Evolutionary conservation across 2,329 filamentous ascomycete genomes (phyloP).

Genomic region (Coniochaeta hoffmannii): DNA sequence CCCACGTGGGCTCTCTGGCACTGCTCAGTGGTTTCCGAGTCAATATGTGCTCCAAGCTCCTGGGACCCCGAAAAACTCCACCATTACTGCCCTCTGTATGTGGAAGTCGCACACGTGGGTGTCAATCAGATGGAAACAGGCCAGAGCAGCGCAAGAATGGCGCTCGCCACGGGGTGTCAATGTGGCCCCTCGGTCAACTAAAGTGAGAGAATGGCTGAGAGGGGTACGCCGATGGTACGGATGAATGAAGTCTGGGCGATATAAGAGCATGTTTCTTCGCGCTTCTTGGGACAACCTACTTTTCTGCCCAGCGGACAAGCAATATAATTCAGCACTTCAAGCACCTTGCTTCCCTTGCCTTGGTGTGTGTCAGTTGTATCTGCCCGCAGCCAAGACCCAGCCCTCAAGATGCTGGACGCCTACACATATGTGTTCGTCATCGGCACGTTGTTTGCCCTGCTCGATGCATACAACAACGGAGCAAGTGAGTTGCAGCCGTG

Average conservation of each 20-base stretch:
- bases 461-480: constrained; percentile 74
- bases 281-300: background rate
- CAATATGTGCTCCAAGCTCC: background rate
- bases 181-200: constrained; percentile 1
- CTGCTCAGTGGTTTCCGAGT: background rate
- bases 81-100: background rate
- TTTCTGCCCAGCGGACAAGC: background rate
- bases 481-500: constrained; percentile 46
- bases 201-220: background rate
- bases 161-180: constrained; percentile 3
- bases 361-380: background rate
- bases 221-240: background rate
- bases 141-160: background rate
- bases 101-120: background rate
- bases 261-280: background rate
- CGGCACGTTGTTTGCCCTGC: constrained; percentile 67
- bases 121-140: background rate
- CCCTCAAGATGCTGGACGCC: constrained; percentile 25
- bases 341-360: background rate
- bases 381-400: background rate
- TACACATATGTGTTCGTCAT: constrained; percentile 70
- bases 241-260: background rate
- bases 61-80: background rate
- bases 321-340: background rate
- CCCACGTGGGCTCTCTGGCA: background rate